These are phyloP conservation scores for Senna tora DNA, from an alignment of 306 rosid genomes.

Conservation along the genomic window DNA sequence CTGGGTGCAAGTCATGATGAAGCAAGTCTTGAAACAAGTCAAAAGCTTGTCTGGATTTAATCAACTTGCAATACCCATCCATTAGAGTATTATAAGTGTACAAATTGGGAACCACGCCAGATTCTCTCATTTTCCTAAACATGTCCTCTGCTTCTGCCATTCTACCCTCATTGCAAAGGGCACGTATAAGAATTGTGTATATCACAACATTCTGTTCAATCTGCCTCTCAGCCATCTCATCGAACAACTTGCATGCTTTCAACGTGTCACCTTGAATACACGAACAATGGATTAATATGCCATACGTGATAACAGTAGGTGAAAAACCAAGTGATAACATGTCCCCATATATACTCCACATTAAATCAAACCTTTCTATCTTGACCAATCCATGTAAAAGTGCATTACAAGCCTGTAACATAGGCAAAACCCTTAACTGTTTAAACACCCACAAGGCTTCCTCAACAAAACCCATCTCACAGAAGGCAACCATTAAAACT, in stretches of 20 bases:
- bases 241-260: conserved; percentile 50
- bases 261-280: conserved; percentile 45
- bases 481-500: conserved; percentile 46
- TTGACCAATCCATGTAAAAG: conserved; percentile 64
- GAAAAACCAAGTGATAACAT: conserved; percentile 55
- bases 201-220: conserved; percentile 53
- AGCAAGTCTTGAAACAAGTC: conserved; percentile 51
- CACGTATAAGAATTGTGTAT: conserved; percentile 59
- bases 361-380: conserved; percentile 40
- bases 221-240: conserved; percentile 62
- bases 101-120: conserved; percentile 55
- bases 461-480: conserved; percentile 54
- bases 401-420: conserved; percentile 58
- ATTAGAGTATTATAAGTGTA: conserved; percentile 66
- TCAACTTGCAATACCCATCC: conserved; percentile 70
- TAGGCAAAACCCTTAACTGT: conserved; percentile 39
- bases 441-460: conserved; percentile 63
- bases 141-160: conserved; percentile 60
- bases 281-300: conserved; percentile 55
- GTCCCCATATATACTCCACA: conserved; percentile 53
- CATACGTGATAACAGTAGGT: conserved; percentile 61
- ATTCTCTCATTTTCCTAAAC: conserved; percentile 51
- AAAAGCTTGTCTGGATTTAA: conserved; percentile 48
- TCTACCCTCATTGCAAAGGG: conserved; percentile 48
- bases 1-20: conserved; percentile 50